These are phyloP conservation scores for Alternaria sp. DNA, from an alignment of 2,329 filamentous ascomycete genomes.

Conservation along the genomic window DNA sequence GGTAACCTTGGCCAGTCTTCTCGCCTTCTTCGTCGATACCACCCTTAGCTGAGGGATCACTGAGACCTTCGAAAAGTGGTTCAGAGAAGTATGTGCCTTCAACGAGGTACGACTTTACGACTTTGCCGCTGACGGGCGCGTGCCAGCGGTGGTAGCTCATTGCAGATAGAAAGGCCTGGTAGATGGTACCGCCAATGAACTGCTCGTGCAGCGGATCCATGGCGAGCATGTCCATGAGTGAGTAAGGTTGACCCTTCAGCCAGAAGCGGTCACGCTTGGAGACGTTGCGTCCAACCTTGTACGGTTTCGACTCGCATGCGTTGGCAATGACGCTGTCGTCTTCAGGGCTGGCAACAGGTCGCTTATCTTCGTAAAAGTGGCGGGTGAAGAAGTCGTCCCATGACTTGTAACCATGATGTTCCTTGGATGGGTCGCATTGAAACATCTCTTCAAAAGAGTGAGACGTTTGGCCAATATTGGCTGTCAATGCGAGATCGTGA, in stretches of 20 bases:
- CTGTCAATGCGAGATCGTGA: conserved; percentile 40
- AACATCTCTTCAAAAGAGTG: conserved; percentile 68
- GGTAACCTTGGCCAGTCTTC: conserved; percentile 68
- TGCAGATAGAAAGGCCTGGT: conserved; percentile 74
- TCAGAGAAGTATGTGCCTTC: conserved; percentile 75
- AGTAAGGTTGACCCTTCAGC: conserved; percentile 75
- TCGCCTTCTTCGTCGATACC: conserved; percentile 50
- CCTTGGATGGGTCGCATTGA: conserved; percentile 63
- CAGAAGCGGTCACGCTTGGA: conserved; percentile 70
- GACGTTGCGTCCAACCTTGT: conserved; percentile 60
- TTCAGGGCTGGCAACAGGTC: conserved; percentile 66
- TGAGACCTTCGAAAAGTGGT: conserved; percentile 60
- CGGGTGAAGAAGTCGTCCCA: conserved; percentile 79
- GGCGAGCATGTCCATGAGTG: conserved; percentile 68
- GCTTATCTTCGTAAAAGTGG: conserved; percentile 60
- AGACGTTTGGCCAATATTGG: conserved; percentile 25
- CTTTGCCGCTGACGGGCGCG: conserved; percentile 68
- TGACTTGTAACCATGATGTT: conserved; percentile 68
- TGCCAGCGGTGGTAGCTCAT: conserved; percentile 78
- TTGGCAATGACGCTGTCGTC: conserved; percentile 67
- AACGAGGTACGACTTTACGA: conserved; percentile 65
- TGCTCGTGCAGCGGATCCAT: conserved; percentile 61
- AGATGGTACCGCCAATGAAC: conserved; percentile 71
- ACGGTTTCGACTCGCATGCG: conserved; percentile 70
- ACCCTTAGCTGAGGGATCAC: conserved; percentile 53